These are phyloP conservation scores for Cryptosporidium xiaoi DNA, from an alignment of 169 alveolate genomes.

Conservation along the genomic window DNA sequence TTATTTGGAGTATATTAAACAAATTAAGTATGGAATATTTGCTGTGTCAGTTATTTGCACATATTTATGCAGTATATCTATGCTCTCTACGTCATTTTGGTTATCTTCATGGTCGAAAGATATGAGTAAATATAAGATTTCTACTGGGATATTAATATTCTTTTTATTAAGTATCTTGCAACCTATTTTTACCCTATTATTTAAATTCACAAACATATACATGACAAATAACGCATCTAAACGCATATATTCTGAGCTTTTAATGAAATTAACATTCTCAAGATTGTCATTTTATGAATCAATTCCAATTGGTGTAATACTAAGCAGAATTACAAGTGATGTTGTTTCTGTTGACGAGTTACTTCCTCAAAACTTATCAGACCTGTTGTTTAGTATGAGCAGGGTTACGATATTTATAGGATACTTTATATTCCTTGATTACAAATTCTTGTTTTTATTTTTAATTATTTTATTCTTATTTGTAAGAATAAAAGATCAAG, in stretches of 20 bases:
- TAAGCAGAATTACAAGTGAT: slow-evolving; percentile 76
- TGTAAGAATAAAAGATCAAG: slow-evolving; percentile 17
- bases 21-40: slow-evolving; percentile 1
- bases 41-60: not conserved
- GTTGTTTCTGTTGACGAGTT: slow-evolving; percentile 70
- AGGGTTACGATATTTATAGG: slow-evolving; percentile 54
- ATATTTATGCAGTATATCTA: slow-evolving; percentile 38
- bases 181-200: slow-evolving; percentile 41
- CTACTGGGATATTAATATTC: slow-evolving; percentile 10
- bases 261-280: slow-evolving; percentile 56
- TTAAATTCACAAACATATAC: slow-evolving; percentile 21
- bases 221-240: slow-evolving; percentile 22
- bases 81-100: slow-evolving; percentile 40
- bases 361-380: slow-evolving; percentile 55
- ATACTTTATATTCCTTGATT: slow-evolving; percentile 51
- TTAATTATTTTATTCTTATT: slow-evolving; percentile 19
- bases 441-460: slow-evolving; percentile 30
- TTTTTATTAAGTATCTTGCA: slow-evolving; percentile 24
- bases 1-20: slow-evolving; percentile 25
- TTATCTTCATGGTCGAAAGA: slow-evolving; percentile 44
- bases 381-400: slow-evolving; percentile 25
- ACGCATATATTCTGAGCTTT: slow-evolving; percentile 51
- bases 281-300: slow-evolving; percentile 58
- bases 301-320: slow-evolving; percentile 75
- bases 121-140: slow-evolving; percentile 8